Percentiles rank a stretch among this genome's conserved stretches.
phyloP scores from a whole-genome alignment of 2,329 filamentous ascomycete species.

The Aspergillus niger region DNA sequence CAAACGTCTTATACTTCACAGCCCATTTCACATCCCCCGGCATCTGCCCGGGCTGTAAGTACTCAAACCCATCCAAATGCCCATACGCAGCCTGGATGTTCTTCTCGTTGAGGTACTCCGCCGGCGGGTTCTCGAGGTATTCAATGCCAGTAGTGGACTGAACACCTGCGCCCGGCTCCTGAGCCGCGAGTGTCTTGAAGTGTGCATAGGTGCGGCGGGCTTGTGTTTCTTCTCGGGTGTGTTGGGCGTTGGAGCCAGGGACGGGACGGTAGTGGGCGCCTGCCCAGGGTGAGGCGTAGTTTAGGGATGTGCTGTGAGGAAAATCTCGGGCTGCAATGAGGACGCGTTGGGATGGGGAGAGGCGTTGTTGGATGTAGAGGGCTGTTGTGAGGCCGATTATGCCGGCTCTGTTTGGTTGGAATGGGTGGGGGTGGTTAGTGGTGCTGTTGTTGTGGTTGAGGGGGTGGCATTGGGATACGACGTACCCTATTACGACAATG shows the following conservation, averaged over 20 bases:
- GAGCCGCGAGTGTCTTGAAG: conserved; percentile 39
- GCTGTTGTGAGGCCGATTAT: conserved; percentile 44
- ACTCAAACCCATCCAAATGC: conserved; percentile 39
- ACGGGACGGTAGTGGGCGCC: conserved; percentile 52
- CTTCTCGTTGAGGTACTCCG: conserved; percentile 35
- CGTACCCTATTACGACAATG: conserved; percentile 42
- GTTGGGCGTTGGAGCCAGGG: conserved; percentile 41
- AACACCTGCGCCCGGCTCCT: conserved; percentile 42
- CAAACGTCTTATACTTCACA: conserved; percentile 44
- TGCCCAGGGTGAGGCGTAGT: conserved; percentile 51
- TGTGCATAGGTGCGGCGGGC: conserved; percentile 41
- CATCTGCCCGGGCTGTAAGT: conserved; percentile 31
- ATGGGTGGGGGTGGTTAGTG: conserved; percentile 9
- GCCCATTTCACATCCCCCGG: conserved; percentile 44
- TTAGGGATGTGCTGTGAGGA: conserved; percentile 42
- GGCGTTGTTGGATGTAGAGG: conserved; percentile 35
- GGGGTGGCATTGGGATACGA: not conserved
- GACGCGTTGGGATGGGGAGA: conserved; percentile 32
- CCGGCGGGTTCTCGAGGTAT: conserved; percentile 43
- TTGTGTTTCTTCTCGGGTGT: conserved; percentile 39
- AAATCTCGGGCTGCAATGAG: conserved; percentile 46
- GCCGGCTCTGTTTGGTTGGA: conserved; percentile 36
- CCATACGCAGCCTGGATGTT: conserved; percentile 33
- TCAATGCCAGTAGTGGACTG: conserved; percentile 43
- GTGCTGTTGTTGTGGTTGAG: not conserved